phyloP scores from a whole-genome alignment of 169 alveolate genomes.

The Plasmodium knowlesi region DNA sequence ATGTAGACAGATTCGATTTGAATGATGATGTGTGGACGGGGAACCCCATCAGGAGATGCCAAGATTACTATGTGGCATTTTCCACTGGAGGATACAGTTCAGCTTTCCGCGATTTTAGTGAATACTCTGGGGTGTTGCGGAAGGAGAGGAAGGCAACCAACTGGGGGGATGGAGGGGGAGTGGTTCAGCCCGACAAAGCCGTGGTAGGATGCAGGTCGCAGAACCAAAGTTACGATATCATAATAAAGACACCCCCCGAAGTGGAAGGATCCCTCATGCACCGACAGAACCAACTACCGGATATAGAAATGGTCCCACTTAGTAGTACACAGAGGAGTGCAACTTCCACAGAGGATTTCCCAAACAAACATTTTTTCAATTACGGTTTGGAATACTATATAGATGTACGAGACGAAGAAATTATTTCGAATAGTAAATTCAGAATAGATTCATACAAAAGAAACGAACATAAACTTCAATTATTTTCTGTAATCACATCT shows the following conservation, averaged over 20 bases:
- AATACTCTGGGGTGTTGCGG: conserved; percentile 46
- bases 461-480: conserved; percentile 14
- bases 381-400: conserved; percentile 64
- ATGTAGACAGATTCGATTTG: conserved; percentile 2
- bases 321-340: neutral
- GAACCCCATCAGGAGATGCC: neutral
- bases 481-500: conserved; percentile 28
- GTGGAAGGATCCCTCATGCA: too few relatives aligned
- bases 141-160: neutral
- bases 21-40: neutral
- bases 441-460: conserved; percentile 19
- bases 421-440: conserved; percentile 31
- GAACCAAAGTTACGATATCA: neutral
- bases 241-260: neutral
- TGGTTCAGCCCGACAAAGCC: neutral
- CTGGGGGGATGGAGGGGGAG: neutral
- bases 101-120: conserved; percentile 51
- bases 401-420: conserved; percentile 59
- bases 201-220: neutral
- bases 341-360: too few relatives aligned
- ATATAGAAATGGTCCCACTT: neutral
- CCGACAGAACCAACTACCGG: neutral
- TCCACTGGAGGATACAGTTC: conserved; percentile 43
- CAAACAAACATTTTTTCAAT: conserved; percentile 13
- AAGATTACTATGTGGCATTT: conserved; percentile 9